Percentiles rank a stretch among this genome's conserved stretches.
Conservation (phyloP, 2,329 filamentous ascomycete genomes). For the Sclerotinia borealis region DNA sequence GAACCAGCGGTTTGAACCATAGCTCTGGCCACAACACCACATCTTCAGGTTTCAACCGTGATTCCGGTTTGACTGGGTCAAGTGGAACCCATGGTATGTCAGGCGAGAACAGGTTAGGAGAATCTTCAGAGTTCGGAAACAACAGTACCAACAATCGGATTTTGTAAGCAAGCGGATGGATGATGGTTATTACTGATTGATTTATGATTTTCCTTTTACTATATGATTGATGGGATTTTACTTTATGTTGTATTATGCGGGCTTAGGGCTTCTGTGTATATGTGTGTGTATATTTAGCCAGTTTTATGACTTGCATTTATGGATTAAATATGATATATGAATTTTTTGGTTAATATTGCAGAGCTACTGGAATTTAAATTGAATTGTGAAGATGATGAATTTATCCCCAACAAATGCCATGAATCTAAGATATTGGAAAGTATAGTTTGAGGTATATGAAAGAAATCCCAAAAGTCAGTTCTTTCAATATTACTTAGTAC, state of each 20-base stretch:
- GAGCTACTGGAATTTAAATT: too few relatives aligned
- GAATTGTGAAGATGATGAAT: too few relatives aligned
- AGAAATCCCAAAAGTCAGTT: too few relatives aligned
- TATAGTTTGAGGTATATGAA: too few relatives aligned
- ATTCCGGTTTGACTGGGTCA: background rate
- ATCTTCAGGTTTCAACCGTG: background rate
- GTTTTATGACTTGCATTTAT: background rate
- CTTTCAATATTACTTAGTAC: too few relatives aligned
- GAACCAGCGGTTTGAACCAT: background rate
- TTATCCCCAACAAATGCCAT: too few relatives aligned
- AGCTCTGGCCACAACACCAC: background rate
- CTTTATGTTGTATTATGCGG: background rate
- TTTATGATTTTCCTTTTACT: background rate
- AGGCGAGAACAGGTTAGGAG: constrained; percentile 8
- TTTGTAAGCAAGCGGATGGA: background rate
- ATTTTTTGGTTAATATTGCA: too few relatives aligned
- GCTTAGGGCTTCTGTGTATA: background rate
- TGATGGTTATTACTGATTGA: background rate
- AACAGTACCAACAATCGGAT: background rate
- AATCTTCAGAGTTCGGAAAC: constrained; percentile 16
- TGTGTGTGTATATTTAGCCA: constrained; percentile 1
- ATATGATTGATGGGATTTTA: background rate
- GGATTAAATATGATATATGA: background rate
- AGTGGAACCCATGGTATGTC: constrained; percentile 4
- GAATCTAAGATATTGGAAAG: too few relatives aligned